A percentile compares a stretch with the other conserved stretches of the same genome.
Conservation (phyloP, 768 basidiomycete species). For the Panellus pusillus region DNA sequence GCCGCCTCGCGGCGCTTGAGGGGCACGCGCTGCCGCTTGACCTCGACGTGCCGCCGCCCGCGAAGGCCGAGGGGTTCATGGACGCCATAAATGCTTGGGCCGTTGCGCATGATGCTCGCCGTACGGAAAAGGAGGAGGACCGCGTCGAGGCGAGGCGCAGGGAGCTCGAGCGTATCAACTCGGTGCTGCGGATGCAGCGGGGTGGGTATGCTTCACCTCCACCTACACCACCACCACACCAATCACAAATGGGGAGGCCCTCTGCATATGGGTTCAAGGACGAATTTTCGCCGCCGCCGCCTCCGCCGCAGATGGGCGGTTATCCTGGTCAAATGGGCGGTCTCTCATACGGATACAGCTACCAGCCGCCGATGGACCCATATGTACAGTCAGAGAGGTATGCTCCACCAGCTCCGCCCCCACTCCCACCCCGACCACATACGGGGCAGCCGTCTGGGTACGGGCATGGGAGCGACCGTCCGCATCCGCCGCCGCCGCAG, state of each 20-base stretch:
- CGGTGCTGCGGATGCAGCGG: not conserved
- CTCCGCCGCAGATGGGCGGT: not conserved
- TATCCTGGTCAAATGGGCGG: not conserved
- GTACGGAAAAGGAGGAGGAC: conserved; percentile 13
- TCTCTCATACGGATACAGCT: not conserved
- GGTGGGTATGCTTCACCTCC: not conserved
- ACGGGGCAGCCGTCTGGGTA: no score
- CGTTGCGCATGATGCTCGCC: conserved; percentile 13
- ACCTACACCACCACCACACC: no score
- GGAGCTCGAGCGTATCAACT: conserved; percentile 12
- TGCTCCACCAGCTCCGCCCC: no score
- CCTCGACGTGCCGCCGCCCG: conserved; percentile 24
- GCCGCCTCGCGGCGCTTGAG: conserved; percentile 24
- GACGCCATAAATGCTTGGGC: conserved; percentile 22
- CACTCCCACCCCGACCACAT: no score
- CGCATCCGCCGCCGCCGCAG: no score
- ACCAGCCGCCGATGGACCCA: no score
- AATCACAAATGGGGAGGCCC: no score
- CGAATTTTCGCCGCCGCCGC: no score
- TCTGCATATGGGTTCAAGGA: no score
- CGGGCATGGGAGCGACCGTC: no score
- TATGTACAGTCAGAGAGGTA: no score
- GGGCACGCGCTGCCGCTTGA: conserved; percentile 23
- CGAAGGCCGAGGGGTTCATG: conserved; percentile 23
- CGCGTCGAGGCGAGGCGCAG: conserved; percentile 15